A percentile compares a stretch with the other conserved stretches of the same genome.
phyloP scores from a whole-genome alignment of 2,329 filamentous ascomycete genomes.

The Cladorrhinum sp. region DNA sequence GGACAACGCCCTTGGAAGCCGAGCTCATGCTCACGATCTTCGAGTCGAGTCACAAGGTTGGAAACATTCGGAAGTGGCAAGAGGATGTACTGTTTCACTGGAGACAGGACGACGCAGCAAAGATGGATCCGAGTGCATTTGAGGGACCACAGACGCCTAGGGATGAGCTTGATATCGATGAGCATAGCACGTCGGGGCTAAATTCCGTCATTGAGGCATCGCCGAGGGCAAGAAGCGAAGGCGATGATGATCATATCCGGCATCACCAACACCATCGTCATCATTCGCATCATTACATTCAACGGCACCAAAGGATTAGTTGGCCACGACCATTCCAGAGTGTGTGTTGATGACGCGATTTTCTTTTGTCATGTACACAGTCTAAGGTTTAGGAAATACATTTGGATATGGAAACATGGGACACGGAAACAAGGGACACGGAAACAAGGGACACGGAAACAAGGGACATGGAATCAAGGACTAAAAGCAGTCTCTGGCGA shows the following conservation, averaged over 20 bases:
- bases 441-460: not conserved
- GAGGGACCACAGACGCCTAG: conserved; percentile 19
- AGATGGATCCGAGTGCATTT: conserved; percentile 20
- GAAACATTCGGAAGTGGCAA: conserved; percentile 40
- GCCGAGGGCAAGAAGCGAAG: conserved; percentile 14
- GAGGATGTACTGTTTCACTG: conserved; percentile 41
- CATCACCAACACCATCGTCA: not conserved
- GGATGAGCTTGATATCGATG: conserved; percentile 14
- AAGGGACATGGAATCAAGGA: not conserved
- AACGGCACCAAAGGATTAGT: not conserved
- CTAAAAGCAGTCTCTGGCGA: too few species aligned
- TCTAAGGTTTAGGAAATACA: not conserved
- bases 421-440: too few species aligned
- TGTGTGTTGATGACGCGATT: not conserved
- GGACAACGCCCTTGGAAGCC: conserved; percentile 44
- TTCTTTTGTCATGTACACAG: not conserved
- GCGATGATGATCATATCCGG: not conserved
- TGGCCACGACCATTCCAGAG: not conserved
- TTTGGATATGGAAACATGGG: too few species aligned
- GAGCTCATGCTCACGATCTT: conserved; percentile 42
- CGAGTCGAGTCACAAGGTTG: conserved; percentile 31
- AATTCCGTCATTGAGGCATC: conserved; percentile 12
- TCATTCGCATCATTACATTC: not conserved
- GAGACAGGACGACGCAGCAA: conserved; percentile 37
- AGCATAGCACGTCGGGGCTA: not conserved